These are phyloP conservation scores for Dothideomycetes sp. DNA, from an alignment of 2,329 filamentous ascomycete genomes.

Conservation along the genomic window DNA sequence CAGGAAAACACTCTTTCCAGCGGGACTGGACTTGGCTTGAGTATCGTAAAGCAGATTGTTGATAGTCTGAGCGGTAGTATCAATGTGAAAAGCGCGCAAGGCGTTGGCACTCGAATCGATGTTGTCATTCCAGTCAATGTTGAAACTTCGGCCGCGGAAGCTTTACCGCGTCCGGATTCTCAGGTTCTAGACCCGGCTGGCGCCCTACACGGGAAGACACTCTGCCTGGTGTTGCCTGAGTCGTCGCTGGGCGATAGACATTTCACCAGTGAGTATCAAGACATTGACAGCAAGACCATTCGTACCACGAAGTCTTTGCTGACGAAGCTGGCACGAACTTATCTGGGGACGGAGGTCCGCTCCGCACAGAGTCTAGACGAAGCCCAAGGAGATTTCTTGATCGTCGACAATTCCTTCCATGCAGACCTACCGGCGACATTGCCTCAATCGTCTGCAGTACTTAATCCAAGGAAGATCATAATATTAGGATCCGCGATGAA, in stretches of 20 bases:
- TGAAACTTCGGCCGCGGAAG: neutral
- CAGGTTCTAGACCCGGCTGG: neutral
- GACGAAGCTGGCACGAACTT: neutral
- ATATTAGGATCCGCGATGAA: neutral
- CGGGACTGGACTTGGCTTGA: conserved; percentile 24
- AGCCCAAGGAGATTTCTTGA: neutral
- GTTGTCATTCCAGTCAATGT: neutral
- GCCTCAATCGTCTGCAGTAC: neutral
- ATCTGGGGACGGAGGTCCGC: neutral
- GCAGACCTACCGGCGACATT: no score
- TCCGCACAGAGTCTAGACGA: neutral
- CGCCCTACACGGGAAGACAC: neutral
- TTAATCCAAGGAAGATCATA: neutral
- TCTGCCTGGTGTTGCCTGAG: no score
- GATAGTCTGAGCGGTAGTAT: conserved; percentile 16
- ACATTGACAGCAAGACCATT: neutral
- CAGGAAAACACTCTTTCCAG: conserved; percentile 21
- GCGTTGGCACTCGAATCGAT: conserved; percentile 3
- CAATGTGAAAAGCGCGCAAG: conserved; percentile 1
- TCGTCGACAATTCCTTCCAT: neutral
- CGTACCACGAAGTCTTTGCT: neutral
- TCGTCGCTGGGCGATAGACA: no score
- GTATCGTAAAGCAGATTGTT: conserved; percentile 21
- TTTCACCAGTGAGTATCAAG: neutral
- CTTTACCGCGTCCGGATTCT: neutral